A percentile compares a stretch with the other conserved stretches of the same genome.
phyloP scores from a whole-genome alignment of 2,329 filamentous ascomycete genomes.

The Annulohypoxylon truncatum region DNA sequence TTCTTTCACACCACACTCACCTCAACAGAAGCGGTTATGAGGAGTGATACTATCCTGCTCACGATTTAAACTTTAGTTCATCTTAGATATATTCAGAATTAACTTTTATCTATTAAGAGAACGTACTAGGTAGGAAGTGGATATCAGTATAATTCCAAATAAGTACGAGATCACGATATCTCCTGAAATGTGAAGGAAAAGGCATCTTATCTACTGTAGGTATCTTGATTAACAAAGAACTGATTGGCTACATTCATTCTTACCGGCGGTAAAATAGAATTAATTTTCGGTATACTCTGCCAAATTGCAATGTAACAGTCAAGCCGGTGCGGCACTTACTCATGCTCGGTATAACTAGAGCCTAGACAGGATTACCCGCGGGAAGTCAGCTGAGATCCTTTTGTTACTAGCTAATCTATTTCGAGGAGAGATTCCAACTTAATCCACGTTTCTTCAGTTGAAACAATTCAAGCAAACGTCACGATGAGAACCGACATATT shows the following conservation, averaged over 20 bases:
- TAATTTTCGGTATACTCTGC: slow-evolving; percentile 24
- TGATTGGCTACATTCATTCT: slow-evolving; percentile 12
- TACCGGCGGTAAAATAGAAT: slow-evolving; percentile 30
- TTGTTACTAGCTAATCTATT: slow-evolving; percentile 1
- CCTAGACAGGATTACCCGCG: background rate
- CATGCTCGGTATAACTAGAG: slow-evolving; percentile 30
- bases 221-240: background rate
- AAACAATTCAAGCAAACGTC: slow-evolving; percentile 56
- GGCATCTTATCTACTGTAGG: slow-evolving; percentile 1
- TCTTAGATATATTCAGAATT: background rate
- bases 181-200: background rate
- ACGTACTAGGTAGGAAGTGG: background rate
- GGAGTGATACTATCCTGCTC: background rate
- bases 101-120: background rate
- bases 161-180: background rate
- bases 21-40: background rate
- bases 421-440: slow-evolving; percentile 8
- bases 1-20: background rate
- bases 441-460: background rate
- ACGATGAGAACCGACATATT: slow-evolving; percentile 39
- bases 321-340: slow-evolving; percentile 26
- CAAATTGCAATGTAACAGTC: slow-evolving; percentile 37
- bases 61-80: background rate
- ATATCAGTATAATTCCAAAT: background rate
- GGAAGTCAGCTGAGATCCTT: slow-evolving; percentile 1